These are phyloP conservation scores for Pleurotus cornucopiae DNA, from an alignment of 768 basidiomycete genomes.

Conservation along the genomic window DNA sequence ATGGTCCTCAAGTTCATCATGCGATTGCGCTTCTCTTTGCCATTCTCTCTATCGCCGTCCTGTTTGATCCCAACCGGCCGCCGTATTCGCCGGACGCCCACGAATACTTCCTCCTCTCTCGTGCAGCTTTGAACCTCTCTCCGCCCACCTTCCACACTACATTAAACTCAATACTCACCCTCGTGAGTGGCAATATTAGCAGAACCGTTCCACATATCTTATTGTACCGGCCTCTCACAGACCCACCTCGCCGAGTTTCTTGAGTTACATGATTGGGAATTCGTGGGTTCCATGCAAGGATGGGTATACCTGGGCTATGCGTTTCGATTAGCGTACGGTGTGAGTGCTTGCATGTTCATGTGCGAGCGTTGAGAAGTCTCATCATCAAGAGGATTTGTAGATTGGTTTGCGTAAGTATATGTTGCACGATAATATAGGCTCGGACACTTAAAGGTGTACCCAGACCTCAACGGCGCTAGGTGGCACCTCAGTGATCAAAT, in stretches of 20 bases:
- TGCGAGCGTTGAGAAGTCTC: no score
- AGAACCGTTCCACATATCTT: not conserved
- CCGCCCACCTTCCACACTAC: conserved; percentile 49
- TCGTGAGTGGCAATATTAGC: conserved; percentile 34
- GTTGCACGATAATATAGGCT: not conserved
- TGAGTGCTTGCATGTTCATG: conserved; percentile 25
- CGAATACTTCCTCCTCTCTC: conserved; percentile 59
- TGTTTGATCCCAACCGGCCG: conserved; percentile 51
- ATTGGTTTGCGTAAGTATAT: conserved; percentile 51
- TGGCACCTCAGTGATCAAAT: conserved; percentile 52
- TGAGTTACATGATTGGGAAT: conserved; percentile 50
- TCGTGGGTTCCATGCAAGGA: conserved; percentile 38
- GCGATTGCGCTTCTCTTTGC: conserved; percentile 59
- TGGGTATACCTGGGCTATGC: conserved; percentile 61
- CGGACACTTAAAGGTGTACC: not conserved
- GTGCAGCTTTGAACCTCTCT: conserved; percentile 44
- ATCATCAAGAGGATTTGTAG: conserved; percentile 16
- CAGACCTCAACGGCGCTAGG: conserved; percentile 56
- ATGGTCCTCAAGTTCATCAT: conserved; percentile 39
- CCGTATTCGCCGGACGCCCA: conserved; percentile 50
- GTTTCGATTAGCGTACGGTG: conserved; percentile 55
- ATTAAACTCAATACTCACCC: conserved; percentile 46
- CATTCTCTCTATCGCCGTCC: conserved; percentile 58
- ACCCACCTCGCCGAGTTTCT: conserved; percentile 47
- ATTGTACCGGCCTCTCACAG: conserved; percentile 13